Evolutionary conservation across 2,329 filamentous ascomycete species (phyloP), one percentile per base, ranked within the genome.

Genomic region (Dothideomycetes sp.): DNA sequence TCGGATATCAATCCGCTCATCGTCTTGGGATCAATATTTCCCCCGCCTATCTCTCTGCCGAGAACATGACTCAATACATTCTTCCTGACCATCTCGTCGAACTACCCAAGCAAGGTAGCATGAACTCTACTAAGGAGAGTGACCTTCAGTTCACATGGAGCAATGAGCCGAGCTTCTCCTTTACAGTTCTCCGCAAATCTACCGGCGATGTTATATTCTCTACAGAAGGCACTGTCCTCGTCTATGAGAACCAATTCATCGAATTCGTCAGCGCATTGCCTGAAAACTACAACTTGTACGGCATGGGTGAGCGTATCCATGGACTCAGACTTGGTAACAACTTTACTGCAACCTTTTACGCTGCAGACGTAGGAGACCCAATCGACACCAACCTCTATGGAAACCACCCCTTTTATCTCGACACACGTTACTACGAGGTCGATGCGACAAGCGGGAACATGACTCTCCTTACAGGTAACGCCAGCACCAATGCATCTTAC

Each of bases 241-340:
- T 88, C 0, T 88, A 76, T 50, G 81, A 86, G 52, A 72, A 87
- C 48, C 83, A 88, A 50, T 88, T 85, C 56, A 73, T 87, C 31
- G 83, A 87, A 50, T 80, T 88, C 47, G 69, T 69, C 4, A 79
- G 77, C 14, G 55, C 67, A 18, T 56, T 86, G 11, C 81, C 81
- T 0, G 69, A 80, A 43, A 72, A 81, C 36, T 86, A 86, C 59
- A 86, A 87, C 47, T 55, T 86, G 0, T 85, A 86, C 45, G 83
- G 83, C 1, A 64, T 88, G 19, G 81, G 81, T 12, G 83, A 88
- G 60, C 72, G 74, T 1, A 83, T 88, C 22, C 79, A 82, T 50
- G 73, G 73, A 11, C 66, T 88, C 29, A 69, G 80, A 29, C 66
- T 89, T n/a, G 75, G 80, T 18, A 79, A 82, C 47, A 84, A 87